Evolutionary conservation across 192 early-diverging fungal species (phyloP).

Genomic region (Entomortierella chlamydospora): DNA sequence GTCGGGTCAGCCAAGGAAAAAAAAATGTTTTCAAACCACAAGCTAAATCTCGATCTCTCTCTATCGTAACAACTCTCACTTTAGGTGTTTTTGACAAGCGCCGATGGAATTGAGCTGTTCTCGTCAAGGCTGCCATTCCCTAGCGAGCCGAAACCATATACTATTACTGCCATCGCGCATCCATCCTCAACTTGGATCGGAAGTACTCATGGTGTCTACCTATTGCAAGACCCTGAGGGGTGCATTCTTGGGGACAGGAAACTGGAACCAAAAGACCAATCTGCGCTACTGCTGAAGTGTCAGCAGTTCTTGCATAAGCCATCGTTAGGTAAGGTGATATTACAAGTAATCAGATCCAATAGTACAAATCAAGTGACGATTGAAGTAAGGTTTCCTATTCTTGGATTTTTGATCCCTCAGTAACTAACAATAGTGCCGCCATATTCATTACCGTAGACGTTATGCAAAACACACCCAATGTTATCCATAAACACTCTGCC

Average conservation of each 20-base stretch:
- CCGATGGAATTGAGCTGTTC: constrained; percentile 50
- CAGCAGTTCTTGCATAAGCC: constrained; percentile 55
- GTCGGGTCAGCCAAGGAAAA: too few species aligned
- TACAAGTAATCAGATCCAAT: too few species aligned
- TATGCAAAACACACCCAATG: constrained; percentile 15
- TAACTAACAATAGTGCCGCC: background rate
- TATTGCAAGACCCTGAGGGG: constrained; percentile 35
- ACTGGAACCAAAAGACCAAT: constrained; percentile 13
- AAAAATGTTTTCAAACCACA: too few species aligned
- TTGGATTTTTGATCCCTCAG: too few species aligned
- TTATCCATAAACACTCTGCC: background rate
- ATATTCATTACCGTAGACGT: constrained; percentile 3
- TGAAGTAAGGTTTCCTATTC: too few species aligned
- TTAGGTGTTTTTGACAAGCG: constrained; percentile 52
- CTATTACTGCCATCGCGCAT: constrained; percentile 54
- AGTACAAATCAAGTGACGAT: too few species aligned
- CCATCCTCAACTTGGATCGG: constrained; percentile 53
- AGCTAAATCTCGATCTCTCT: too few species aligned
- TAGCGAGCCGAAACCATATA: constrained; percentile 22
- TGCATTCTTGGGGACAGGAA: constrained; percentile 10
- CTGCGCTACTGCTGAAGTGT: constrained; percentile 38
- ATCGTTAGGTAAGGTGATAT: constrained; percentile 14
- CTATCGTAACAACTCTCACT: too few species aligned
- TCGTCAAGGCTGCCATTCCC: constrained; percentile 29
- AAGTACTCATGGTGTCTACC: constrained; percentile 55